Conservation (phyloP, 768 basidiomycete species). For the Dioszegia crocea region DNA sequence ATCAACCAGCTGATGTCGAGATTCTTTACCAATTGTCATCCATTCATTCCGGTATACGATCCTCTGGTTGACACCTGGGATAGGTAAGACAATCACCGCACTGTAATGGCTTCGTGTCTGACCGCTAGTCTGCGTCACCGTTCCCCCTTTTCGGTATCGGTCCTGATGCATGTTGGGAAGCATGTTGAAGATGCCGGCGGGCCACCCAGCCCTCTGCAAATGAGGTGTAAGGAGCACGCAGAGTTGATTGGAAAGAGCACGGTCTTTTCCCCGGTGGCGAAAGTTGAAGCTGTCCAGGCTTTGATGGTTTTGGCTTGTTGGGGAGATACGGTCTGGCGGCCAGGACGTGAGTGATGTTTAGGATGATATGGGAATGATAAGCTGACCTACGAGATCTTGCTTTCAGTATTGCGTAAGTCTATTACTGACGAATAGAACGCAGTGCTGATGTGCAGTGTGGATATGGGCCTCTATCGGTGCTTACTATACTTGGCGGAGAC, state of each 20-base stretch:
- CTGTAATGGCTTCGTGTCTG: neutral
- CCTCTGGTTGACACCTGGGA: slow-evolving; percentile 17
- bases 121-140: slow-evolving; percentile 30
- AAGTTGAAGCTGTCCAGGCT: slow-evolving; percentile 39
- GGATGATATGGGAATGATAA: neutral
- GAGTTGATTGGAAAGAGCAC: slow-evolving; percentile 41
- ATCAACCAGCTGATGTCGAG: slow-evolving; percentile 6
- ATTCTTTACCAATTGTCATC: slow-evolving; percentile 10
- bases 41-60: slow-evolving; percentile 18
- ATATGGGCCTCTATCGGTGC: slow-evolving; percentile 38
- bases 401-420: slow-evolving; percentile 30
- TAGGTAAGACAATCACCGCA: slow-evolving; percentile 1
- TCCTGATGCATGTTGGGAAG: slow-evolving; percentile 26
- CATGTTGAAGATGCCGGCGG: slow-evolving; percentile 28
- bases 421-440: neutral
- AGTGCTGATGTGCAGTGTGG: slow-evolving; percentile 15
- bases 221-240: slow-evolving; percentile 28
- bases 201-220: slow-evolving; percentile 24
- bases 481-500: slow-evolving; percentile 25
- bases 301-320: slow-evolving; percentile 27
- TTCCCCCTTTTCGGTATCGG: slow-evolving; percentile 36
- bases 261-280: slow-evolving; percentile 33
- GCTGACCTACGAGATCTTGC: slow-evolving; percentile 21
- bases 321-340: slow-evolving; percentile 42
- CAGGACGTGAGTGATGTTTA: slow-evolving; percentile 20